These are phyloP conservation scores for Metschnikowia reukaufii DNA, from an alignment of 805 yeast genomes.

Conservation along the genomic window DNA sequence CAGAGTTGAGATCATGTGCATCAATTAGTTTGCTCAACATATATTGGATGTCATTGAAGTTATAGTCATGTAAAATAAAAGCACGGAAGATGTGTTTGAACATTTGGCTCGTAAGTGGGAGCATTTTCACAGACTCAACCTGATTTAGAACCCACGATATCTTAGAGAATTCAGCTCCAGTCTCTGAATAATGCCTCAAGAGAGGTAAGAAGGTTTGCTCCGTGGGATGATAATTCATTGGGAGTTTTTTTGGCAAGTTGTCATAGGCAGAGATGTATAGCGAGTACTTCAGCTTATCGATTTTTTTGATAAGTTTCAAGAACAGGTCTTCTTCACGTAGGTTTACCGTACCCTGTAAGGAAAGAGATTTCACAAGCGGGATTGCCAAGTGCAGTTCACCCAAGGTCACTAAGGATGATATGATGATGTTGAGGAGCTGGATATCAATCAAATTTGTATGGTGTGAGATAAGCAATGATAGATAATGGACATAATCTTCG, in stretches of 20 bases:
- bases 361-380: slow-evolving; percentile 10
- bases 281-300: slow-evolving; percentile 23
- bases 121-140: slow-evolving; percentile 22
- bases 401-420: slow-evolving; percentile 18
- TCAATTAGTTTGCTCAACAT: slow-evolving; percentile 14
- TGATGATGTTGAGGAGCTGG: slow-evolving; percentile 20
- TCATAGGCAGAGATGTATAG: slow-evolving; percentile 19
- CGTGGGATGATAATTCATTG: slow-evolving; percentile 23
- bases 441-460: slow-evolving; percentile 18
- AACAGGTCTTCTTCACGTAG: slow-evolving; percentile 16
- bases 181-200: slow-evolving; percentile 18
- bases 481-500: not conserved
- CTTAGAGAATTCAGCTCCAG: slow-evolving; percentile 13
- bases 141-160: slow-evolving; percentile 17
- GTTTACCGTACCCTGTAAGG: not conserved
- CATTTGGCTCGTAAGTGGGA: slow-evolving; percentile 36
- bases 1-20: slow-evolving; percentile 14
- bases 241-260: slow-evolving; percentile 16
- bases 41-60: slow-evolving; percentile 10
- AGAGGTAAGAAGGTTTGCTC: slow-evolving; percentile 28
- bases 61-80: slow-evolving; percentile 9
- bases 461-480: slow-evolving; percentile 7
- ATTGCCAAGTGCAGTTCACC: slow-evolving; percentile 16
- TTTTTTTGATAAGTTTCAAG: slow-evolving; percentile 24
- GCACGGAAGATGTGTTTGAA: slow-evolving; percentile 24